Evolutionary conservation across 176 grass and related monocot genomes (phyloP), one percentile per base, ranked within the genome.

Genomic region (Tuctoria greenei): DNA sequence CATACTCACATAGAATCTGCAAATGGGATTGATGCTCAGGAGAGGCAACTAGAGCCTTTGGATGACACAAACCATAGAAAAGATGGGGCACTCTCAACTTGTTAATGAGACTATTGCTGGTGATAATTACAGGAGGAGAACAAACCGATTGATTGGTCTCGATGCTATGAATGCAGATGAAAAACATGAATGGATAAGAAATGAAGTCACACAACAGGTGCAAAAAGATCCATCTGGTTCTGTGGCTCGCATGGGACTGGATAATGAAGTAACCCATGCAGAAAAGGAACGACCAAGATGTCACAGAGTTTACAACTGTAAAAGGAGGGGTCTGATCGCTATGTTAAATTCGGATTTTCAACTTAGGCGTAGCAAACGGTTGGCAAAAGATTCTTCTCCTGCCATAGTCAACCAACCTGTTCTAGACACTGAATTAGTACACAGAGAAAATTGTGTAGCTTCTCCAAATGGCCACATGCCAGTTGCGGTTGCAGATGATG

Each of bases 361-460:
- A 67, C 83, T 80, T 80, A 80, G 83, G 52, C 76, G 69, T 72
- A 86, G 83, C 71, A 80, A 69, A 44, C 70, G 70, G 41, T 43
- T 86, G 63, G 54, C 62, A 6, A 85, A 74, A 61, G 83, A 74
- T 79, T 68, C 76, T 40, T 71, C 76, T 66, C 40, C 76, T 50
- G 18, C 28, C 69, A 61, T 59, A 17, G 69, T 73, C 28, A 65
- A 64, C 47, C 20, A 67, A 41, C 75, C 41, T 59, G 72, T 50
- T 64, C 65, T 37, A 49, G 38, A 55, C 42, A 69, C 7, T 18
- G 72, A 61, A 69, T 28, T 42, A 75, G 59, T 13, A 45, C 61
- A 67, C 36, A 25, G 71, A 71, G 13, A 74, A 34, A 24, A 3
- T 67, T 71, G 67, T 75, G 74, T 41, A 43, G 60, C 17, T 24